phyloP scores from a whole-genome alignment of 352 stramenopile species.

The Halophytophthora polymorphica region DNA sequence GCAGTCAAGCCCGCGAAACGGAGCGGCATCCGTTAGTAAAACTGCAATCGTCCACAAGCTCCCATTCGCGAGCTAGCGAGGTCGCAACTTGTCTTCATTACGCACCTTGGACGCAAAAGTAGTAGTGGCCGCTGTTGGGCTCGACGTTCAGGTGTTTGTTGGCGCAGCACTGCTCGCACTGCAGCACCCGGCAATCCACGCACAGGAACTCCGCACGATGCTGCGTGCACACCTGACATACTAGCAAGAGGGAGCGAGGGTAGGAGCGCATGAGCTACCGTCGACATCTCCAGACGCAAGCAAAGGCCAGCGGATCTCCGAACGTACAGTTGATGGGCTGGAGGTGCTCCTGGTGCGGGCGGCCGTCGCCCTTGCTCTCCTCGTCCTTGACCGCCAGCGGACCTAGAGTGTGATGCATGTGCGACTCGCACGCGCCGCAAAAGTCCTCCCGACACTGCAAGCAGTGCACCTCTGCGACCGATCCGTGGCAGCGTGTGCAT shows the following conservation, averaged over 20 bases:
- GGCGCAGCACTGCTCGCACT: conserved; percentile 58
- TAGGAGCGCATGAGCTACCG: not conserved
- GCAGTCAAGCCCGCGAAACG: not conserved
- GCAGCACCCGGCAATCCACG: conserved; percentile 43
- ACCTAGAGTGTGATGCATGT: conserved; percentile 36
- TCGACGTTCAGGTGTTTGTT: conserved; percentile 29
- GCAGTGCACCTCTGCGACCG: conserved; percentile 45
- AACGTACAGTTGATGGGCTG: conserved; percentile 41
- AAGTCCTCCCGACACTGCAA: conserved; percentile 39
- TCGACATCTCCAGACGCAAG: not conserved
- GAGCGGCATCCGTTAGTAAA: no score
- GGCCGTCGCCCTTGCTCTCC: conserved; percentile 45
- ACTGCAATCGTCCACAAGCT: no score
- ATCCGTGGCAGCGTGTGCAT: conserved; percentile 35
- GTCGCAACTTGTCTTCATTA: not conserved
- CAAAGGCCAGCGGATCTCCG: not conserved
- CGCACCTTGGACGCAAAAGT: conserved; percentile 56
- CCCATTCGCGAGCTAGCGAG: no score
- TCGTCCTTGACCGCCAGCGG: conserved; percentile 23
- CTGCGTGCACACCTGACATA: conserved; percentile 47
- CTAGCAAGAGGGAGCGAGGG: conserved; percentile 18
- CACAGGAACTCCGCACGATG: conserved; percentile 55
- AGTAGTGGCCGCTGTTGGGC: conserved; percentile 33
- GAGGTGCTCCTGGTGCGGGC: conserved; percentile 45
- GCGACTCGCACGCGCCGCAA: conserved; percentile 42